Conservation (phyloP, 2,329 filamentous ascomycete genomes). For the Daldinia sp. region DNA sequence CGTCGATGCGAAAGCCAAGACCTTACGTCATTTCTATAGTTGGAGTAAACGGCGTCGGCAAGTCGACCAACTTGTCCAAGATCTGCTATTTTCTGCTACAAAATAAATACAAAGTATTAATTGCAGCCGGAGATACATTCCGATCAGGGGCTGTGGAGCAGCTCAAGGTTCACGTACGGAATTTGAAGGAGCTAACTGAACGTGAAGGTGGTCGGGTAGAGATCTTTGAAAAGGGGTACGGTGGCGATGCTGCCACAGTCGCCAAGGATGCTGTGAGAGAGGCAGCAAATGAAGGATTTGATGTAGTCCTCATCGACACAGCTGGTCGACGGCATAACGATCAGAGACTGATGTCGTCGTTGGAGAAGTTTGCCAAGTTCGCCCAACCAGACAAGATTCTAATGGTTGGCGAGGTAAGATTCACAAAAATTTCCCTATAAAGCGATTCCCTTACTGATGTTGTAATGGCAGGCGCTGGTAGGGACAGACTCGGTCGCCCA, state of each 20-base stretch:
- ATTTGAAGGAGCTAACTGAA: constrained; percentile 87
- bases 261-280: constrained; percentile 92
- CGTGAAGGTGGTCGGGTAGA: constrained; percentile 89
- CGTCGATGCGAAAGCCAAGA: constrained; percentile 73
- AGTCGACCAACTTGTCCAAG: constrained; percentile 97
- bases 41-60: constrained; percentile 97
- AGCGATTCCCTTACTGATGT: constrained; percentile 29
- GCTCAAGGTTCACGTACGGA: constrained; percentile 92
- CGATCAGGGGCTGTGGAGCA: constrained; percentile 97
- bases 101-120: constrained; percentile 95
- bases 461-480: constrained; percentile 75
- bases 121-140: constrained; percentile 96
- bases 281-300: constrained; percentile 80
- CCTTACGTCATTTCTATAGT: constrained; percentile 99
- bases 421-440: neutral
- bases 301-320: constrained; percentile 97
- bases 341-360: constrained; percentile 91
- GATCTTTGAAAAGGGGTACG: constrained; percentile 96
- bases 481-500: constrained; percentile 96
- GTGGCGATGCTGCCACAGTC: constrained; percentile 95
- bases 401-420: constrained; percentile 81
- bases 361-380: constrained; percentile 98
- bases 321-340: constrained; percentile 96
- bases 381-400: constrained; percentile 98
- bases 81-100: constrained; percentile 98